Percentiles rank a stretch among this genome's conserved stretches.
Evolutionary conservation across 495 filamentous ascomycete species (phyloP).

Genomic region (Sphaerosporella brunnea): DNA sequence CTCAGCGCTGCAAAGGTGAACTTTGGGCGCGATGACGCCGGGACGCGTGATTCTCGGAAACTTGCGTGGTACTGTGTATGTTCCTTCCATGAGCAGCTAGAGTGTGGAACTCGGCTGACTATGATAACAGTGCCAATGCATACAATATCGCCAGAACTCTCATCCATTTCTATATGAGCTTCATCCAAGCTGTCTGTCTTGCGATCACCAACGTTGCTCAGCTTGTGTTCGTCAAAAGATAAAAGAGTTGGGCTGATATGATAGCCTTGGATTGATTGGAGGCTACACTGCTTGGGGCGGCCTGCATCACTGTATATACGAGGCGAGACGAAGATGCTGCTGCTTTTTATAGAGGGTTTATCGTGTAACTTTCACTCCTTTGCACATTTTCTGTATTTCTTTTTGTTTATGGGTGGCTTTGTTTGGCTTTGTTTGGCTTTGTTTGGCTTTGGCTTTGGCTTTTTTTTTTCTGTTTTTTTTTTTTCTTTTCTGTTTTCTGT

Average conservation of each 20-base stretch:
- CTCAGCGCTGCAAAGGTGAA: neutral
- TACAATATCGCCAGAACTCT: neutral
- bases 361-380: too few relatives aligned
- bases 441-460: neutral
- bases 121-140: neutral
- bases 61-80: slow-evolving; percentile 6
- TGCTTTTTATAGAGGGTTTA: too few relatives aligned
- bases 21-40: neutral
- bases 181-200: neutral
- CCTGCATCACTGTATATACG: too few relatives aligned
- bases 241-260: neutral
- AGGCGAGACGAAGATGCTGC: too few relatives aligned
- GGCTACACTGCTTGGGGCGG: too few relatives aligned
- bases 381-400: too few relatives aligned
- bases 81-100: neutral
- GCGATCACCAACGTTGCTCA: neutral
- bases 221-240: neutral
- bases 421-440: neutral
- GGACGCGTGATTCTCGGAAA: neutral
- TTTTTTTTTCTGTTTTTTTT: neutral
- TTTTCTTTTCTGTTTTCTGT: neutral
- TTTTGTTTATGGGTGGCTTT: too few relatives aligned
- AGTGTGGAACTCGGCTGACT: neutral
- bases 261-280: too few relatives aligned
- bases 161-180: neutral